Evolutionary conservation across 2,329 filamentous ascomycete genomes (phyloP).

Genomic region (Spiromastix sp.): DNA sequence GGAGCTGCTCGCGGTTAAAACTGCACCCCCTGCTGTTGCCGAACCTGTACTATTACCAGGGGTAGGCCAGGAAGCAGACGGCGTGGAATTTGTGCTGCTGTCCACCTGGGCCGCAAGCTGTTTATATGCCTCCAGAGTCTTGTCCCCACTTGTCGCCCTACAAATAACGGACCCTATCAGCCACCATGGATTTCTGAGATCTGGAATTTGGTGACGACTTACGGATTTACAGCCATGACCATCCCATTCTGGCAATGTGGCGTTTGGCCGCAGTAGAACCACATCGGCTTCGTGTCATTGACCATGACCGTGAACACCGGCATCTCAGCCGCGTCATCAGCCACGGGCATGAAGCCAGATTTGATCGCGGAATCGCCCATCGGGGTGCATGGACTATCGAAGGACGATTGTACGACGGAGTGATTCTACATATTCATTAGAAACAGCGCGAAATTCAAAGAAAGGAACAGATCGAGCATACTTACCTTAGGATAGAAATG

Average conservation of each 20-base stretch:
- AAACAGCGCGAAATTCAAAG: background rate
- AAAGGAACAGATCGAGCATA: too few relatives aligned
- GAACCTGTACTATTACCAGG: too few relatives aligned
- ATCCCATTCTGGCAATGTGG: slow-evolving; percentile 67
- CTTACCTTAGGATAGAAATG: slow-evolving; percentile 40
- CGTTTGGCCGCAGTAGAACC: slow-evolving; percentile 67
- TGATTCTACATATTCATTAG: slow-evolving; percentile 61
- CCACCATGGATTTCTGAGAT: background rate
- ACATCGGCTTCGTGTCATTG: slow-evolving; percentile 59
- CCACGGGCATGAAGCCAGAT: slow-evolving; percentile 42
- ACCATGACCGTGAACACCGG: slow-evolving; percentile 63
- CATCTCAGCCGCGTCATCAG: slow-evolving; percentile 39
- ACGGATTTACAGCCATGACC: slow-evolving; percentile 70
- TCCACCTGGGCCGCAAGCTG: too few relatives aligned
- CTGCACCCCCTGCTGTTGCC: too few relatives aligned
- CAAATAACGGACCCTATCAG: background rate
- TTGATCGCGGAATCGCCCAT: slow-evolving; percentile 52
- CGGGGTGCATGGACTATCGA: slow-evolving; percentile 59
- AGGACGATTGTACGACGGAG: slow-evolving; percentile 68
- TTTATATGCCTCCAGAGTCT: slow-evolving; percentile 5
- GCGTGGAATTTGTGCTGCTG: too few relatives aligned
- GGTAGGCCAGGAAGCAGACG: too few relatives aligned
- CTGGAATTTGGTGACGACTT: slow-evolving; percentile 24
- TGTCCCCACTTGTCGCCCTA: slow-evolving; percentile 7
- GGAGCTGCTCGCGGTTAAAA: too few relatives aligned